phyloP scores from a whole-genome alignment of 1,284 basidiomycete genomes.

The Tetrapyrgos nigripes region DNA sequence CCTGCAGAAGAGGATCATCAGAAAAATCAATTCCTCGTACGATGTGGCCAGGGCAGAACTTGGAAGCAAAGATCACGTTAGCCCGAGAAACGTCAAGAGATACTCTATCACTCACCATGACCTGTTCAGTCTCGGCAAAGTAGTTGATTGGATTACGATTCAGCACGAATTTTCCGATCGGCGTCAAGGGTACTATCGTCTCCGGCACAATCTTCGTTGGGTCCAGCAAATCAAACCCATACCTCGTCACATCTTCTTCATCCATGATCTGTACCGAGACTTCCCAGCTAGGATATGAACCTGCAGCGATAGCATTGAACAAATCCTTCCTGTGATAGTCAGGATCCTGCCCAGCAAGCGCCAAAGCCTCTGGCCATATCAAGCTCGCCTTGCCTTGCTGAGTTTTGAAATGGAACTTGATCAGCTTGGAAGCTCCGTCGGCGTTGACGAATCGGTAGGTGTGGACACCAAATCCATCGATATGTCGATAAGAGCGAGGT shows the following conservation, averaged over 20 bases:
- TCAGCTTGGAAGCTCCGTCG: slow-evolving; percentile 5
- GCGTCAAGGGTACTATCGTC: slow-evolving; percentile 2
- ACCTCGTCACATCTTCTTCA: slow-evolving; percentile 8
- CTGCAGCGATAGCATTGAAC: slow-evolving; percentile 22
- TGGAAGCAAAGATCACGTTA: background rate
- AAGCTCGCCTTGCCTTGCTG: slow-evolving; percentile 9
- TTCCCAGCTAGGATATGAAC: slow-evolving; percentile 25
- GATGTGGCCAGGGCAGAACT: slow-evolving; percentile 7
- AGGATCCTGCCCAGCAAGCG: slow-evolving; percentile 17
- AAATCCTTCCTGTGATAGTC: slow-evolving; percentile 25
- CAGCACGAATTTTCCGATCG: slow-evolving; percentile 10
- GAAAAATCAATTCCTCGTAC: slow-evolving; percentile 14
- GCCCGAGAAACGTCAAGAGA: background rate
- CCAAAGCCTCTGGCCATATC: slow-evolving; percentile 18
- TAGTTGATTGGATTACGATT: slow-evolving; percentile 11
- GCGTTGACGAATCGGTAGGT: slow-evolving; percentile 12
- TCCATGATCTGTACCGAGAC: slow-evolving; percentile 11
- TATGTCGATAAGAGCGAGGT: slow-evolving; percentile 8
- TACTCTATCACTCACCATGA: slow-evolving; percentile 6
- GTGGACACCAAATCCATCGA: slow-evolving; percentile 14
- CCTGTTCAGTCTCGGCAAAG: slow-evolving; percentile 13
- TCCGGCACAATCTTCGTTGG: slow-evolving; percentile 12
- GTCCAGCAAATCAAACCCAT: slow-evolving; percentile 9
- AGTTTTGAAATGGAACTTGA: slow-evolving; percentile 13
- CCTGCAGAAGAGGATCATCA: slow-evolving; percentile 11